Evolutionary conservation across 176 grass and related monocot genomes (phyloP), one percentile per base, ranked within the genome.

Genomic region (Cenchrus purpureus): DNA sequence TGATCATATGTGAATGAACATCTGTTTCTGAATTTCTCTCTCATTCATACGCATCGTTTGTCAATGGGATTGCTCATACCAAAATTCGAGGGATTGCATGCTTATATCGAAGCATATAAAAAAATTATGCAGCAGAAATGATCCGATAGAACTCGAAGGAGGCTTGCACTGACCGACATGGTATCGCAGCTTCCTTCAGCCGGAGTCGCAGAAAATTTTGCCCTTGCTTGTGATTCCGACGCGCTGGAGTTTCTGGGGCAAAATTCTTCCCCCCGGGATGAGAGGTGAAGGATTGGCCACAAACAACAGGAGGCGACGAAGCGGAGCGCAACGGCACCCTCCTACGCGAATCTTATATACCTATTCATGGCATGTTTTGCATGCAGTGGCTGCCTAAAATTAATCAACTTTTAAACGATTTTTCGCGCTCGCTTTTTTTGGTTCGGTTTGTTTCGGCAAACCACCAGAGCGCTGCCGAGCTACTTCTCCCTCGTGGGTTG

Each of bases 101-200:
- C 10, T 46, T 46, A 46, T 46, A 46, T 46, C 45, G 8, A 0
- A 9, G 6, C 45, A 46, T 46, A 9, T 9, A 46, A 46, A 46
- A 46, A 46, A 46, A 46, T 8, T 0, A 46, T 8, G 6, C 7
- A 9, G 45, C 49, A 51, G 49, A 10, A 10, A 50, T 10, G 49
- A 10, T 11, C 9, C 49, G 11, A 12, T 51, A 11, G 10, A 51
- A 51, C 9, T 3, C 2, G 48, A 10, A 50, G 68, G 70, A n/a
- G 29, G 57, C 15, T 43, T 25, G 50, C 16, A 78, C 93, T 82
- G 77, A 95, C 90, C 90, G 93, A 91, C 93, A 95, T 95, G 70
- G 48, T 74, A 53, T 76, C 82, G 60, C 86, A 31, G 49, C 6
- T 82, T 66, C 43, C 86, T 79, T 87, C 52, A 83, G 40, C 80